Base-by-base conservation (phyloP, 148 eudicot species). In the Camellia sinensis region DNA sequence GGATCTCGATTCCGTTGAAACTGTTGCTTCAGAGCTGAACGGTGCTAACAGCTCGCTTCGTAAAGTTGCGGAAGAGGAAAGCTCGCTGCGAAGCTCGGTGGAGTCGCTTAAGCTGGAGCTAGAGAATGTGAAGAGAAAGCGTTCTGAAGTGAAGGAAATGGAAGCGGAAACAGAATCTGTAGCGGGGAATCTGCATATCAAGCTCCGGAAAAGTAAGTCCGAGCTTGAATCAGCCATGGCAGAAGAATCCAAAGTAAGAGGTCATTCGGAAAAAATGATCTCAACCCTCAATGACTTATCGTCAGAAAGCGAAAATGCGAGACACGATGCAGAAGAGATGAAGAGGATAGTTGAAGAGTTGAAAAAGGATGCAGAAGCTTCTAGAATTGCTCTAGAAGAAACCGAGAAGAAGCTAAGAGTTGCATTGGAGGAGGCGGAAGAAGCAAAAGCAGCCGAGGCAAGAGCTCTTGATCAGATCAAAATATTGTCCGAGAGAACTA, bases 11-110 rank as follows among this genome's bases (percentile, higher is more conserved):
- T 82, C 90, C 37, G 74, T 91, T 29, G 85, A 77, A 78, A 76
- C 67, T 22, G 83, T 90, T 48, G 85, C 91, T 64, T 76, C 44
- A 14, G 98, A 91, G 80, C 80, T 94, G 78, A 90, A 92, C 78
- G 90, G 80, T 87, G 93, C 93, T 15, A 94, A 93, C 80, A 94
- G 88, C 73, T 90, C 97, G 5, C 79, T 94, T 61, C 84, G 86
- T 52, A 91, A 87, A 76, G 87, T 92, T 15, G 76, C 78, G 66
- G 91, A 89, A 78, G 97, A 91, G 80, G 91, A 87, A 79, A 91
- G 81, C 60, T 74, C 91, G n/a, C 89, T 92, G n/a, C 82, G 80
- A 71, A 85, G 84, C 83, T 78, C 88, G 81, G 82, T 92, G 59
- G 92, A 90, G 81, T 86, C 91, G 61, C 84, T 93, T 15, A 87